Percentiles rank a stretch among this genome's conserved stretches.
Conservation (phyloP, 1,139 yeast genomes). For the Zygotorulaspora mrakii region DNA sequence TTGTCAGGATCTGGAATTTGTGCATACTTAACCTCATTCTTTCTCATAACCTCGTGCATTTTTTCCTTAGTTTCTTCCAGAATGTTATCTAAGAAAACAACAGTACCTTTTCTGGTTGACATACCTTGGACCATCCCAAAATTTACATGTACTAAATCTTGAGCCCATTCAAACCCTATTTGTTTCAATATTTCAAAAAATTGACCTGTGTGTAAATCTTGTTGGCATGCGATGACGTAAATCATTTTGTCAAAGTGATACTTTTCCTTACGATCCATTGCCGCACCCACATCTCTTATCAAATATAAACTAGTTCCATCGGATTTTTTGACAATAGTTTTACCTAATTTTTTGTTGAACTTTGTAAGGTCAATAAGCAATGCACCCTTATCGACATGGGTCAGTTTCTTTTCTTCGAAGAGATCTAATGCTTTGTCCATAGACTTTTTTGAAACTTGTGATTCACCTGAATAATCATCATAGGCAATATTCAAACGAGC, state of each 20-base stretch:
- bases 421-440: slow-evolving; percentile 64
- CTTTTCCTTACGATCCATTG: slow-evolving; percentile 79
- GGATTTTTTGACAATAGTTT: slow-evolving; percentile 86
- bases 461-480: slow-evolving; percentile 92
- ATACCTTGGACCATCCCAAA: slow-evolving; percentile 98
- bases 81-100: slow-evolving; percentile 91
- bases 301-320: slow-evolving; percentile 95
- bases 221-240: slow-evolving; percentile 93
- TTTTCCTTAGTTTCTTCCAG: slow-evolving; percentile 90
- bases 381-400: slow-evolving; percentile 91
- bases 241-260: slow-evolving; percentile 93
- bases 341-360: slow-evolving; percentile 89
- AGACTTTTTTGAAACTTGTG: slow-evolving; percentile 75
- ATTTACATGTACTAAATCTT: slow-evolving; percentile 73
- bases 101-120: slow-evolving; percentile 98
- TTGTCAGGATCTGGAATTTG: slow-evolving; percentile 94
- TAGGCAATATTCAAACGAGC: slow-evolving; percentile 86
- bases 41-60: slow-evolving; percentile 97
- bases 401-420: slow-evolving; percentile 65
- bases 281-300: slow-evolving; percentile 97
- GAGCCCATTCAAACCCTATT: slow-evolving; percentile 89
- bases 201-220: slow-evolving; percentile 91
- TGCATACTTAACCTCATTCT: slow-evolving; percentile 84
- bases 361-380: slow-evolving; percentile 78
- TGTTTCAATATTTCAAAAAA: slow-evolving; percentile 92